Evolutionary conservation across 1,139 yeast species (phyloP), one percentile per base, ranked within the genome.

Genomic region (Candida tunisiensis): DNA sequence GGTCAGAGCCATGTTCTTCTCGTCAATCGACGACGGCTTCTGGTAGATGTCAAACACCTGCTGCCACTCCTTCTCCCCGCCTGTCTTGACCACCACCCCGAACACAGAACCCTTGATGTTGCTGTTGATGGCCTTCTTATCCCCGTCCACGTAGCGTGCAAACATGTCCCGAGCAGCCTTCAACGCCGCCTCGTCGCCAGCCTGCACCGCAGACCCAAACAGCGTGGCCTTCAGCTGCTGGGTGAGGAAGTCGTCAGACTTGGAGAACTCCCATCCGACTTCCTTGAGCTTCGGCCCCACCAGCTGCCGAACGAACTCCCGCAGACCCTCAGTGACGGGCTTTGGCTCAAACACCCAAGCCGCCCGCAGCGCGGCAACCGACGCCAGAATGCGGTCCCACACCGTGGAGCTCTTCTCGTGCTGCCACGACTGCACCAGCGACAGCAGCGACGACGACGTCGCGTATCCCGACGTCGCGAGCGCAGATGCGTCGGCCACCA

Each of bases 91-190:
- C 41, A 69, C 79, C 13, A 70, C 55, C 29, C 54, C 56, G 53
- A 79, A 85, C 25, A 88, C 71, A 8, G 79, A 48, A 6, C 67
- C 67, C 55, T 83, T 72, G 43, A 85, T 56, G 55, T 85, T 75
- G 39, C 95, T 91, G 53, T 82, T 75, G 38, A 85, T 63, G 12
- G n/a, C n/a, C n/a, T n/a, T n/a, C n/a, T n/a, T n/a, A n/a, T n/a
- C n/a, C n/a, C 88, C 80, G 31, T 59, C 52, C 38, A 61, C 62
- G 39, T 79, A 75, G 25, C 60, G 59, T 6, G 60, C 60, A 47
- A 80, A 83, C 47, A 71, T 57, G 8, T 59, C 57, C 32, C 66
- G 42, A 15, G 80, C 71, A 31, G 60, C 65, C 25, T 59, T 57
- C 31, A 68, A 61, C 30, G 66, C 69, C 31, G 60, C 59, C 37